Percentiles rank a stretch among this genome's conserved stretches.
Evolutionary conservation across 495 filamentous ascomycete species (phyloP).

Genomic region (Annulohypoxylon moriforme): DNA sequence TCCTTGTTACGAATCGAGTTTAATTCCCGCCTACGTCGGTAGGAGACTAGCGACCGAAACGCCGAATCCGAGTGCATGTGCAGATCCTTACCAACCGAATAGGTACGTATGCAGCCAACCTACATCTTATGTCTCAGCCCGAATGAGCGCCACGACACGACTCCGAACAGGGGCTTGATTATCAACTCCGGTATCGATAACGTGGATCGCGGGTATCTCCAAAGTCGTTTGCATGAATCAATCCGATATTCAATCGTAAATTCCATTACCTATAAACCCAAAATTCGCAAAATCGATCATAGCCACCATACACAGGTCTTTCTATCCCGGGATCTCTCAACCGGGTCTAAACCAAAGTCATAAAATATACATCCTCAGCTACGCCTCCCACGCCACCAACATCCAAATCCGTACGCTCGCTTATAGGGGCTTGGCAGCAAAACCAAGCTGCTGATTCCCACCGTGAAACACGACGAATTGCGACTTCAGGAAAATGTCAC

Average conservation of each 20-base stretch:
- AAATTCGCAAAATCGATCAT: constrained; percentile 2
- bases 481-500: constrained; percentile 85
- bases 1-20: background rate
- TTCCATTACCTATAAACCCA: constrained; percentile 8
- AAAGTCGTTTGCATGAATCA: background rate
- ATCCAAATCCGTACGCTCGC: background rate
- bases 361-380: background rate
- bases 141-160: background rate
- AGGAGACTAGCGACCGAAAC: constrained; percentile 8
- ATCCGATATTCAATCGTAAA: constrained; percentile 6
- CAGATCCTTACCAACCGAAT: background rate
- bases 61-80: constrained; percentile 8
- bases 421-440: constrained; percentile 64
- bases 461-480: constrained; percentile 83
- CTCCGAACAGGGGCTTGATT: background rate
- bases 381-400: background rate
- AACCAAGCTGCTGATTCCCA: constrained; percentile 66
- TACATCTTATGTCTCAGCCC: background rate
- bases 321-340: constrained; percentile 1
- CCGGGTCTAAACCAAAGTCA: constrained; percentile 10
- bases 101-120: background rate
- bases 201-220: background rate
- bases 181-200: background rate
- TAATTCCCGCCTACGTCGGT: constrained; percentile 3
- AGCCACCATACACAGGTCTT: background rate